Evolutionary conservation across 2,329 filamentous ascomycete genomes (phyloP).

Genomic region (Ophiognomonia clavigignenti-juglandacearum): DNA sequence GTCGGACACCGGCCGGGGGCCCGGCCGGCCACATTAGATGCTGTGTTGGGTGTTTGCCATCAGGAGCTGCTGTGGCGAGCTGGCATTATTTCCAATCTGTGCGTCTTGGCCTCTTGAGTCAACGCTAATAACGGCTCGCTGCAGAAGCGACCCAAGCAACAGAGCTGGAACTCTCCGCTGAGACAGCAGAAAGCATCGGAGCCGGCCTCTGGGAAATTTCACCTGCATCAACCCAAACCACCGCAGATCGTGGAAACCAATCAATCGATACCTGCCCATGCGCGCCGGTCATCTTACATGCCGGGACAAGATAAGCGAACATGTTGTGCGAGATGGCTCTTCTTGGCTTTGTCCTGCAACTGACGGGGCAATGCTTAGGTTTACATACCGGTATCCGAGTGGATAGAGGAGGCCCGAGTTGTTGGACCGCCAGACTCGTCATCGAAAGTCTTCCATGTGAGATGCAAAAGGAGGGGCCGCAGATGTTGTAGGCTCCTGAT

Average conservation of each 20-base stretch:
- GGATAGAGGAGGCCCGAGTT: no score
- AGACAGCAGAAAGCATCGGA: slow-evolving; percentile 9
- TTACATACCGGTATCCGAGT: no score
- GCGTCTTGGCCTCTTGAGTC: slow-evolving; percentile 3
- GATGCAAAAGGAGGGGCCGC: no score
- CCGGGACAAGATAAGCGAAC: slow-evolving; percentile 14
- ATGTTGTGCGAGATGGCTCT: slow-evolving; percentile 5
- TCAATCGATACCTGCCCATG: not conserved
- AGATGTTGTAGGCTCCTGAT: no score
- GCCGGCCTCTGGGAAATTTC: slow-evolving; percentile 1
- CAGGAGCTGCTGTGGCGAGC: no score
- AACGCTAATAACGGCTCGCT: slow-evolving; percentile 16
- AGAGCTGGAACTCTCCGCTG: slow-evolving; percentile 4
- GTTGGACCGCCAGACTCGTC: no score
- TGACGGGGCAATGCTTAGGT: not conserved
- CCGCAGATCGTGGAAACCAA: slow-evolving; percentile 1
- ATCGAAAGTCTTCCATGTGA: not conserved
- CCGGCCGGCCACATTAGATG: slow-evolving; percentile 6
- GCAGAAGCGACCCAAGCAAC: slow-evolving; percentile 12
- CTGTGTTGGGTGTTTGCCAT: no score
- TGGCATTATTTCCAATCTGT: not conserved
- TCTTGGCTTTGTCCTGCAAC: not conserved
- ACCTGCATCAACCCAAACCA: slow-evolving; percentile 5
- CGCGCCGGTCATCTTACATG: slow-evolving; percentile 7
- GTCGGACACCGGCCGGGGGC: slow-evolving; percentile 1